Evolutionary conservation across 148 eudicot genomes (phyloP), one percentile per base, ranked within the genome.

Genomic region (Cornus florida): DNA sequence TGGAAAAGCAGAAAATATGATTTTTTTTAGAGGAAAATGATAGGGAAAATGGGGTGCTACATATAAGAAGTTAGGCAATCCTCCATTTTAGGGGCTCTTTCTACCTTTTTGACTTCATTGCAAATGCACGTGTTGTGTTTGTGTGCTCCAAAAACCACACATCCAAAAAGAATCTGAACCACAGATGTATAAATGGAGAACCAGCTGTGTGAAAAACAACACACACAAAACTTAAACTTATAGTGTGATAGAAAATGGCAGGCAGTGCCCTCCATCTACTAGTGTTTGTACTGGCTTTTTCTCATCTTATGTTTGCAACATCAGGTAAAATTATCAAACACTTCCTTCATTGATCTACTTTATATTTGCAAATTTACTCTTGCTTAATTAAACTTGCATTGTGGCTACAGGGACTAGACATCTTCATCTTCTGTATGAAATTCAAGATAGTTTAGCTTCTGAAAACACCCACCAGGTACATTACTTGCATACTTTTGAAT

Each of bases 271-370:
- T 16, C 12, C 59, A 53, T 53, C 19, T 53, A 53, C 48, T 43
- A 9, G 48, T 43, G 48, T 43, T 43, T 43, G 1, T 9, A 43
- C 48, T 43, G 10, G 48, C 48, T 43, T 43, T 43, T 43, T 43
- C 48, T 43, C 48, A 43, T 43, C 48, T 43, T 6, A 6, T 43
- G 10, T 5, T 83, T 71, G 79, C 89, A 23, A 57, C 76, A 38
- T 86, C 93, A 77, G 84, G 93, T 90, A 88, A 74, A 0, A 43
- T 43, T 43, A 65, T 38, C 28, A 11, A 62, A 43, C 48, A 43
- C 48, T 66, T 68, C 20, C 38, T 35, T 35, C 38, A 2, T 35
- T 2, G 38, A 35, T 35, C 38, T 28, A 28, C 28, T 28, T 28
- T 28, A 28, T 28, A 28, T 28, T 0, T 28, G 28, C 28, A 28